Evolutionary conservation across 1,284 basidiomycete species (phyloP).

Genomic region (Microbotryomycetes sp.): DNA sequence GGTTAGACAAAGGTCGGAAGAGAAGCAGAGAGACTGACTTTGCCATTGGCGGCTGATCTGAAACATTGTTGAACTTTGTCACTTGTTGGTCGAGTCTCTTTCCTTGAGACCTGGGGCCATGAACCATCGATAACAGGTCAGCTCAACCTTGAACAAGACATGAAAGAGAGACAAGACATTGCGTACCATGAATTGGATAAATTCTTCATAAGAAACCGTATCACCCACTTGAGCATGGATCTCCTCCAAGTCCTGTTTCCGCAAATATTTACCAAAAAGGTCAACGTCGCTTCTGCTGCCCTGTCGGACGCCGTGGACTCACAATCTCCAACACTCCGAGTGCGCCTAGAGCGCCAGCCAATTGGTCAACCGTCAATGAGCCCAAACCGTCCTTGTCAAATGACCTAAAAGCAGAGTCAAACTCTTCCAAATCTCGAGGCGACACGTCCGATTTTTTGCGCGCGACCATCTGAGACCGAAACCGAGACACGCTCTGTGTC

Average conservation of each 20-base stretch:
- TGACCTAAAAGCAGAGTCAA: constrained; percentile 94
- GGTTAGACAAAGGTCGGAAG: background rate
- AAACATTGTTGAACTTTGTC: constrained; percentile 91
- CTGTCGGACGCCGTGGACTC: background rate
- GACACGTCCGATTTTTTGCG: constrained; percentile 85
- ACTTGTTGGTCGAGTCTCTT: constrained; percentile 86
- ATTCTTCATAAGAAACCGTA: constrained; percentile 85
- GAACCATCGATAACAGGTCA: background rate
- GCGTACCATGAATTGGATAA: constrained; percentile 80
- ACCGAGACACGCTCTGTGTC: constrained; percentile 39
- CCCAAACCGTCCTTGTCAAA: constrained; percentile 92
- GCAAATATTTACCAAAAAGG: constrained; percentile 42
- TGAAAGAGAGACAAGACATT: background rate
- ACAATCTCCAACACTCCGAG: constrained; percentile 58
- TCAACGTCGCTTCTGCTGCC: constrained; percentile 4
- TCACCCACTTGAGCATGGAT: constrained; percentile 83
- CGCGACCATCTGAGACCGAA: constrained; percentile 65
- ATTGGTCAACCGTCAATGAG: constrained; percentile 73
- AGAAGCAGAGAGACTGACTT: constrained; percentile 50
- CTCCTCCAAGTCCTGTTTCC: constrained; percentile 58
- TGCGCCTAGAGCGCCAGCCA: constrained; percentile 86
- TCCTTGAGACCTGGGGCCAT: constrained; percentile 70
- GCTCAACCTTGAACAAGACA: background rate
- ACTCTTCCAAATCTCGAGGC: constrained; percentile 92
- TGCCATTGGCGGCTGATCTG: constrained; percentile 81